Percentiles rank a stretch among this genome's conserved stretches.
Conservation (phyloP, 495 filamentous ascomycete genomes). For the Mycothermus thermophilus region DNA sequence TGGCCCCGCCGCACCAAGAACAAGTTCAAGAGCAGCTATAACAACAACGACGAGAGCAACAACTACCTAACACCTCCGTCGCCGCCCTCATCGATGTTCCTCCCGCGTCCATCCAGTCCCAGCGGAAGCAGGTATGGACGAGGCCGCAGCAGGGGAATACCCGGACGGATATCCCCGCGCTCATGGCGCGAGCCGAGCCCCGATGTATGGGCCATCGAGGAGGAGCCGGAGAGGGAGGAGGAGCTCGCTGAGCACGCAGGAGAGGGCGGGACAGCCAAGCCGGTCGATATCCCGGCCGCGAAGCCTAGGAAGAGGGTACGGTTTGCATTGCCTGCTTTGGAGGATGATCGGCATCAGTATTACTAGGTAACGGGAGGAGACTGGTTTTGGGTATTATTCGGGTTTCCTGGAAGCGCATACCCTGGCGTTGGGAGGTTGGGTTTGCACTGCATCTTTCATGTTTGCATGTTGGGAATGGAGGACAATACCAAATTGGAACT, state of each 20-base stretch:
- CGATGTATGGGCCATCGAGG: conserved; percentile 38
- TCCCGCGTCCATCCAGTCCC: no score
- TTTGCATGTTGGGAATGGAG: background rate
- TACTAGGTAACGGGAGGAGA: no score
- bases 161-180: conserved; percentile 23
- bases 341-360: conserved; percentile 8
- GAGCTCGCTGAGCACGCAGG: background rate
- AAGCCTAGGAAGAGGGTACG: conserved; percentile 38
- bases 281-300: conserved; percentile 30
- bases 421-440: conserved; percentile 1
- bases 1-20: conserved; percentile 16
- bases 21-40: background rate
- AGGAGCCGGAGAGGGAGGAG: conserved; percentile 33
- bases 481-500: background rate
- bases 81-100: background rate
- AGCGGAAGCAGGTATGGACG: conserved; percentile 1
- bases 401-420: conserved; percentile 4
- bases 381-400: background rate
- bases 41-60: background rate
- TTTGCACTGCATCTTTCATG: background rate
- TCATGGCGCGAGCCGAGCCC: conserved; percentile 39
- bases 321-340: conserved; percentile 32
- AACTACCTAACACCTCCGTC: background rate
- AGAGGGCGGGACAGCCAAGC: conserved; percentile 14
- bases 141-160: background rate